Conservation (phyloP, 176 grass and related monocot genomes). For the Raddia guianensis region DNA sequence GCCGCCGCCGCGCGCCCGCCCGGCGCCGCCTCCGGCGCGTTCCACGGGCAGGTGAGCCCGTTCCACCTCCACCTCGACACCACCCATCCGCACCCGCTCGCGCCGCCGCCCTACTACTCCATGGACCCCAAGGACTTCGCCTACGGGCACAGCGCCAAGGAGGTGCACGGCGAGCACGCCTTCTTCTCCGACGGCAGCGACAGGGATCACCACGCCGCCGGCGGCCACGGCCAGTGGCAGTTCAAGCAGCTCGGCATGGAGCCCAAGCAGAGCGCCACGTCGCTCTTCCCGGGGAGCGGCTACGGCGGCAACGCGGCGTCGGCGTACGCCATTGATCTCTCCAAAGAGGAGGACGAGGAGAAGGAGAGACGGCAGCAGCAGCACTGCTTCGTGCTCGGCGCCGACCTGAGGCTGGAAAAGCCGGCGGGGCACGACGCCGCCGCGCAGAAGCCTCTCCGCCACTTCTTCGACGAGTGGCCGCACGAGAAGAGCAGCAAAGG, state of each 20-base stretch:
- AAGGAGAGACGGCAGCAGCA: slow-evolving; percentile 67
- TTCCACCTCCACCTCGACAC: slow-evolving; percentile 56
- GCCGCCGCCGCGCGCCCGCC: not conserved
- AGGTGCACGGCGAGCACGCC: slow-evolving; percentile 66
- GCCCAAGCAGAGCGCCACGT: slow-evolving; percentile 21
- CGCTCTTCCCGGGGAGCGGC: slow-evolving; percentile 36
- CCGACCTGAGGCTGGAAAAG: slow-evolving; percentile 80
- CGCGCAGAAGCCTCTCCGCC: slow-evolving; percentile 70
- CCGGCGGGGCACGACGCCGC: slow-evolving; percentile 16
- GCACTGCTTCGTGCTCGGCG: slow-evolving; percentile 85
- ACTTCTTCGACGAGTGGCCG: slow-evolving; percentile 89
- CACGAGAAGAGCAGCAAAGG: slow-evolving; percentile 59
- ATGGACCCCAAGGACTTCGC: slow-evolving; percentile 49
- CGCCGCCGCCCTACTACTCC: slow-evolving; percentile 48
- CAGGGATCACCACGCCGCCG: slow-evolving; percentile 45
- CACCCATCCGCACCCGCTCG: slow-evolving; percentile 55
- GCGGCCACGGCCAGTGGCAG: slow-evolving; percentile 67
- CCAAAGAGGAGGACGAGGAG: slow-evolving; percentile 40
- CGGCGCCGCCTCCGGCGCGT: not conserved
- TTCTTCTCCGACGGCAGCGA: slow-evolving; percentile 72
- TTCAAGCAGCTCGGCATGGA: slow-evolving; percentile 73
- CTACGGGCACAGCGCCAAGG: slow-evolving; percentile 62
- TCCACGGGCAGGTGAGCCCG: slow-evolving; percentile 39
- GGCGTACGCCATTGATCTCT: slow-evolving; percentile 33
- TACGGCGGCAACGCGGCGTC: slow-evolving; percentile 40